Percentiles rank a stretch among this genome's conserved stretches.
phyloP scores from a whole-genome alignment of 352 stramenopile species.

The Phytophthora nicotianae region DNA sequence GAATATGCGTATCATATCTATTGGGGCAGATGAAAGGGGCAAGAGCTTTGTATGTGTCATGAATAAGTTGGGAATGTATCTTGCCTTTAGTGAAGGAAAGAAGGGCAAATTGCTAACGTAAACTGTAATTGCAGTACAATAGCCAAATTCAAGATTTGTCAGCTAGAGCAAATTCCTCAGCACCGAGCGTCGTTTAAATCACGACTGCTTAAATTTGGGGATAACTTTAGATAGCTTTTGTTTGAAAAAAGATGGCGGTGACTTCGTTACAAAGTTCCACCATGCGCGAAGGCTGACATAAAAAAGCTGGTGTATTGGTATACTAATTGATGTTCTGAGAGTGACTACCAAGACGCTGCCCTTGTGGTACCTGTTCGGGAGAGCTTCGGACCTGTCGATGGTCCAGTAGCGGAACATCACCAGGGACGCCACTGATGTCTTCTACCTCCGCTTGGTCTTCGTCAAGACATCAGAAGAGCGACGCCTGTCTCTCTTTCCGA shows the following conservation, averaged over 20 bases:
- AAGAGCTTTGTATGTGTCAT: too few species aligned
- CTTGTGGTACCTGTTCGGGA: slow-evolving; percentile 19
- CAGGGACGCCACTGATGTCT: slow-evolving; percentile 11
- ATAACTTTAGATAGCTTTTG: slow-evolving; percentile 8
- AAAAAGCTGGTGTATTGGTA: slow-evolving; percentile 14
- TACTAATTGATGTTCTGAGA: not conserved
- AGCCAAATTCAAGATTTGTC: too few species aligned
- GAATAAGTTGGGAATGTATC: too few species aligned
- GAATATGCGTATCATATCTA: too few species aligned
- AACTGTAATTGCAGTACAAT: too few species aligned
- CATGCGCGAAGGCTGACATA: not conserved
- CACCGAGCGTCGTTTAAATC: too few species aligned
- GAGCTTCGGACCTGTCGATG: not conserved
- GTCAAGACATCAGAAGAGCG: slow-evolving; percentile 41
- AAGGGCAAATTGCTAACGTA: too few species aligned
- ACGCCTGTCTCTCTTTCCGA: slow-evolving; percentile 35
- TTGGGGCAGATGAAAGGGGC: too few species aligned
- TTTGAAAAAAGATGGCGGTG: slow-evolving; percentile 4
- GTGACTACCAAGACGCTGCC: slow-evolving; percentile 23
- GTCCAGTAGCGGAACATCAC: slow-evolving; percentile 30
- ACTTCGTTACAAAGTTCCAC: slow-evolving; percentile 5
- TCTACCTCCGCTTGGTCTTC: slow-evolving; percentile 26
- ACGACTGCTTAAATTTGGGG: not conserved
- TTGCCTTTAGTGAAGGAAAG: too few species aligned
- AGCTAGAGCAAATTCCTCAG: too few species aligned